A percentile compares a stretch with the other conserved stretches of the same genome.
These are phyloP conservation scores for Coniferiporia weirii DNA, from an alignment of 1,284 basidiomycete genomes.

Conservation along the genomic window DNA sequence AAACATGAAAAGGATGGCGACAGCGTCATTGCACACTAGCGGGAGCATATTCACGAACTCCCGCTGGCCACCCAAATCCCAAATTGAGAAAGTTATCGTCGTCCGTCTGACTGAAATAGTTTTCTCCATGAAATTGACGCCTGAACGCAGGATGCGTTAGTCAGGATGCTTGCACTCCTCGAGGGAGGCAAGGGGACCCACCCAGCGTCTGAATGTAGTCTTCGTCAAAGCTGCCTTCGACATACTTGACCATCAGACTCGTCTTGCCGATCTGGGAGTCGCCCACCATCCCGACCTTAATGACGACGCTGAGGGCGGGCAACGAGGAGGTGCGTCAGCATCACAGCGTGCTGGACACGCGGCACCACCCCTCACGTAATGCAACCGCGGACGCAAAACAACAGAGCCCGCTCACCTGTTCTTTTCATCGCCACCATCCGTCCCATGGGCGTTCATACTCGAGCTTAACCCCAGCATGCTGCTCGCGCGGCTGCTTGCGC, in stretches of 20 bases:
- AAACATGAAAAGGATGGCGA: conserved; percentile 99
- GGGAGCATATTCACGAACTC: conserved; percentile 99
- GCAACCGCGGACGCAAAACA: background rate
- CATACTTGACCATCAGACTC: conserved; percentile 97
- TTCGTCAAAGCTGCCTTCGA: conserved; percentile 96
- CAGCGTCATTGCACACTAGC: conserved; percentile 96
- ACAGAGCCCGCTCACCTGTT: conserved; percentile 11
- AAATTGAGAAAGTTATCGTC: conserved; percentile 98
- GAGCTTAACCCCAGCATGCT: conserved; percentile 14
- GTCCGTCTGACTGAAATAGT: conserved; percentile 95
- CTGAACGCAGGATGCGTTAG: conserved; percentile 24
- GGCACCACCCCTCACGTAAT: background rate
- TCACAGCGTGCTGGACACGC: background rate
- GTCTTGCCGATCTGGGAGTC: conserved; percentile 99
- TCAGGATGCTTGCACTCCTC: background rate
- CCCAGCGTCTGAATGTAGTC: conserved; percentile 98
- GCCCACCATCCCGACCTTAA: conserved; percentile 99
- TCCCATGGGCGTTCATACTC: conserved; percentile 1
- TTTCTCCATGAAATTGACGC: conserved; percentile 99
- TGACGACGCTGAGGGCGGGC: conserved; percentile 65
- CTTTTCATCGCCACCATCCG: conserved; percentile 16
- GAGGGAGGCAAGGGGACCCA: conserved; percentile 36
- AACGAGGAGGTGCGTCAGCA: background rate
- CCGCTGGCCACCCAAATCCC: conserved; percentile 96
- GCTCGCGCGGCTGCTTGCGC: conserved; percentile 15